A percentile compares a stretch with the other conserved stretches of the same genome.
phyloP scores from a whole-genome alignment of 257 asterid genomes.

The Solanum lycopersicoides region DNA sequence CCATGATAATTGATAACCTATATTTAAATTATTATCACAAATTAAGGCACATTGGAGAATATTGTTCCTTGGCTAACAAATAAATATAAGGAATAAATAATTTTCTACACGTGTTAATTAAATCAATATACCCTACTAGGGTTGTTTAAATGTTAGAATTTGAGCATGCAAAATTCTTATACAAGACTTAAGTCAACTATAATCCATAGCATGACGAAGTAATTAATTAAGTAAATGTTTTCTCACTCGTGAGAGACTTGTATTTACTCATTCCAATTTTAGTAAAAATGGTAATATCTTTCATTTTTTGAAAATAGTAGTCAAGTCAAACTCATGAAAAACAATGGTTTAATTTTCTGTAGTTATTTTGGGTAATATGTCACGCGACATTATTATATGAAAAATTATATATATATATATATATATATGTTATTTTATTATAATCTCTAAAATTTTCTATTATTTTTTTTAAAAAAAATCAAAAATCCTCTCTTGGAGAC shows the following conservation, averaged over 20 bases:
- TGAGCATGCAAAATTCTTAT: not conserved
- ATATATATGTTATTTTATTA: too few relatives aligned
- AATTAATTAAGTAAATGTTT: not conserved
- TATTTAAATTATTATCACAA: too few relatives aligned
- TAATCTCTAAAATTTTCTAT: too few relatives aligned
- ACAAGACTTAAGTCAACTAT: not conserved
- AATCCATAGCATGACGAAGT: not conserved
- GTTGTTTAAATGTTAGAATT: not conserved
- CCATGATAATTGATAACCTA: not conserved
- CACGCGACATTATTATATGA: not conserved
- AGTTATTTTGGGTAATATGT: not conserved
- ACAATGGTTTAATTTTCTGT: not conserved
- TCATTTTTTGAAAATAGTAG: not conserved
- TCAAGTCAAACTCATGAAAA: not conserved
- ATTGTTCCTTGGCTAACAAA: not conserved
- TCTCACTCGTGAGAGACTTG: not conserved
- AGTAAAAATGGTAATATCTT: not conserved
- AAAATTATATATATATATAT: too few relatives aligned
- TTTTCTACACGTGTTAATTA: not conserved
- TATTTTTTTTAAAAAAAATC: too few relatives aligned
- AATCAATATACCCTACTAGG: not conserved
- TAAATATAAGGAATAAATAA: not conserved
- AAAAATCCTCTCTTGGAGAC: too few relatives aligned
- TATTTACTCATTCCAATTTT: not conserved
- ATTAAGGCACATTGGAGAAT: not conserved